Percentiles rank a stretch among this genome's conserved stretches.
These are phyloP conservation scores for Crithidia bombi DNA, from an alignment of 208 protist species.

Conservation along the genomic window DNA sequence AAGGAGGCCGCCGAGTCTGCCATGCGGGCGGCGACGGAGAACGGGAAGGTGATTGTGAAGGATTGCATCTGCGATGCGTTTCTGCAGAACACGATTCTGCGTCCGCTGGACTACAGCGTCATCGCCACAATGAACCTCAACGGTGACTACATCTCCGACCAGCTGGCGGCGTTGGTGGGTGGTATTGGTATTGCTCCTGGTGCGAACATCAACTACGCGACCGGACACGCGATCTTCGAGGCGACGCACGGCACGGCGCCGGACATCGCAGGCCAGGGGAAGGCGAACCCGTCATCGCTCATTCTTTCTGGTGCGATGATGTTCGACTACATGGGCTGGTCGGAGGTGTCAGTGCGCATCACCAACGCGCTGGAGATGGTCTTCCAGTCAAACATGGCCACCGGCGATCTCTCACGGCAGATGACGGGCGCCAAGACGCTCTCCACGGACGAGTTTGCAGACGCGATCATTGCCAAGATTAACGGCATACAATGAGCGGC, in stretches of 20 bases:
- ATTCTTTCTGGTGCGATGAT: slow-evolving; percentile 55
- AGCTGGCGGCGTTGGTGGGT: slow-evolving; percentile 70
- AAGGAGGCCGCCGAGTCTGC: slow-evolving; percentile 42
- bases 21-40: slow-evolving; percentile 31
- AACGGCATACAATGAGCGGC: slow-evolving; percentile 11
- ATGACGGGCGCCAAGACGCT: slow-evolving; percentile 39
- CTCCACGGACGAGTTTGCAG: slow-evolving; percentile 41
- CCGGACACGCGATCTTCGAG: slow-evolving; percentile 58
- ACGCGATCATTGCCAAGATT: slow-evolving; percentile 36
- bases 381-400: slow-evolving; percentile 41
- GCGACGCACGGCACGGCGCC: slow-evolving; percentile 63
- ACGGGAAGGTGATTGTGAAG: slow-evolving; percentile 53
- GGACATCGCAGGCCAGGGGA: slow-evolving; percentile 49
- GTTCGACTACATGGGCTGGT: slow-evolving; percentile 59
- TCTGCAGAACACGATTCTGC: slow-evolving; percentile 58
- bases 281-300: slow-evolving; percentile 57
- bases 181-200: slow-evolving; percentile 72
- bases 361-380: slow-evolving; percentile 44
- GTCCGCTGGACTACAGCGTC: slow-evolving; percentile 47
- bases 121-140: slow-evolving; percentile 62
- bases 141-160: slow-evolving; percentile 65
- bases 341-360: slow-evolving; percentile 38
- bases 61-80: slow-evolving; percentile 66
- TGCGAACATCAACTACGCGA: slow-evolving; percentile 64
- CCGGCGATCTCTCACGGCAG: slow-evolving; percentile 39